Percentiles rank a stretch among this genome's conserved stretches.
These are phyloP conservation scores for Cryptococcus sp. DNA, from an alignment of 1,284 basidiomycete species.

Conservation along the genomic window DNA sequence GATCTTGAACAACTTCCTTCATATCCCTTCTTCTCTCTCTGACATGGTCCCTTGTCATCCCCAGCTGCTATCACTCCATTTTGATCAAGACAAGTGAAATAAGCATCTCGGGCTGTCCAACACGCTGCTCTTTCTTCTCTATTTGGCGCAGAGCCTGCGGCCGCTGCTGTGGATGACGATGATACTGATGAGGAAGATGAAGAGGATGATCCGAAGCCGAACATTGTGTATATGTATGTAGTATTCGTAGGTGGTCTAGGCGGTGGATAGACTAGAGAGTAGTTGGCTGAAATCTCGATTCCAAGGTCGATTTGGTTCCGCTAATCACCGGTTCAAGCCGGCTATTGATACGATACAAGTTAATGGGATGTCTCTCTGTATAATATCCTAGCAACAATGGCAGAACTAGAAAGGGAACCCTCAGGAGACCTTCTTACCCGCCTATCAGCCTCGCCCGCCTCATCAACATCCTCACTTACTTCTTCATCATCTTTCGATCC, in stretches of 20 bases:
- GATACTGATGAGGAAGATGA: slow-evolving; percentile 10
- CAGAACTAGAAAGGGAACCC: too few species aligned
- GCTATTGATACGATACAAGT: too few species aligned
- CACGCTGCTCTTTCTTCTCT: slow-evolving; percentile 45
- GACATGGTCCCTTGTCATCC: slow-evolving; percentile 37
- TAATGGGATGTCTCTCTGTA: too few species aligned
- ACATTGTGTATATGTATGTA: slow-evolving; percentile 6
- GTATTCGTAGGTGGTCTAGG: neutral
- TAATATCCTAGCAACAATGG: too few species aligned
- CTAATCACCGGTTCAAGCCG: too few species aligned
- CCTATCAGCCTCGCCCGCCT: slow-evolving; percentile 4
- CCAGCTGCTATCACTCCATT: slow-evolving; percentile 35
- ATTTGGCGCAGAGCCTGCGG: slow-evolving; percentile 33
- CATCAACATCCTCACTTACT: slow-evolving; percentile 8
- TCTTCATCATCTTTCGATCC: slow-evolving; percentile 13
- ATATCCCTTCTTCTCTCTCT: slow-evolving; percentile 36
- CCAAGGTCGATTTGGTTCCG: neutral
- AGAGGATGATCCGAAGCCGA: slow-evolving; percentile 16
- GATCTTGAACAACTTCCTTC: slow-evolving; percentile 45
- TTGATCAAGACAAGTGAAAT: slow-evolving; percentile 47
- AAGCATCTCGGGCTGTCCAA: slow-evolving; percentile 48
- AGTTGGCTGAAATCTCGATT: neutral
- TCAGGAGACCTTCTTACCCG: slow-evolving; percentile 3
- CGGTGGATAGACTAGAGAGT: neutral
- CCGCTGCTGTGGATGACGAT: slow-evolving; percentile 1